Evolutionary conservation across 83 land plant genomes (phyloP).

Genomic region (Isoetes engelmannii): DNA sequence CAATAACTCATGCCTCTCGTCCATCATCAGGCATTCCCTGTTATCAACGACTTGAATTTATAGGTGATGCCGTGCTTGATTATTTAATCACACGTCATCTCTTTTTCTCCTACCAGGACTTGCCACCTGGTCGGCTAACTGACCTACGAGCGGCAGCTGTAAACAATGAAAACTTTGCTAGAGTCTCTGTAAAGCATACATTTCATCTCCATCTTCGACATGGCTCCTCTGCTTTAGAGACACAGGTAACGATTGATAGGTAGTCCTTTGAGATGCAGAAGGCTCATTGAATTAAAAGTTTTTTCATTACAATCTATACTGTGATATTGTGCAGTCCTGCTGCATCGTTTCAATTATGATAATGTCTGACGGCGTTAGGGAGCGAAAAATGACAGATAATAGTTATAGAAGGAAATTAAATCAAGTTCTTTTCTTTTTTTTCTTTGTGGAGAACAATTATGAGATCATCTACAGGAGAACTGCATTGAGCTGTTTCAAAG

Average conservation of each 20-base stretch:
- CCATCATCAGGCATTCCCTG: conserved; percentile 96
- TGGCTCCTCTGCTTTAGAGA: conserved; percentile 91
- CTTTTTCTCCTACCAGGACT: conserved; percentile 81
- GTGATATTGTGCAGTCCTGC: too few relatives aligned
- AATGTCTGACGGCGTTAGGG: too few relatives aligned
- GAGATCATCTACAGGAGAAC: too few relatives aligned
- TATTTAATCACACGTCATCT: conserved; percentile 87
- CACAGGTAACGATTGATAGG: conserved; percentile 47
- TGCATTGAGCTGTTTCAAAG: too few relatives aligned
- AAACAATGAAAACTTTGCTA: conserved; percentile 97
- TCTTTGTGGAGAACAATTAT: too few relatives aligned
- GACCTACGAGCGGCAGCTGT: conserved; percentile 97
- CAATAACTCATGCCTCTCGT: conserved; percentile 94
- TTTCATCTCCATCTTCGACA: conserved; percentile 89
- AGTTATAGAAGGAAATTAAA: too few relatives aligned
- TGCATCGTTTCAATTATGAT: too few relatives aligned
- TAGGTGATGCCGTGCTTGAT: conserved; percentile 98
- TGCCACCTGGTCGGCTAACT: conserved; percentile 93
- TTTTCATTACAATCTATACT: too few relatives aligned
- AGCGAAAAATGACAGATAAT: too few relatives aligned
- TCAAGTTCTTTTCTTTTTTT: too few relatives aligned
- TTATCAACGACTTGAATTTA: conserved; percentile 92
- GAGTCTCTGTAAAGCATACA: conserved; percentile 86
- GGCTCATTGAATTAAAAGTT: too few relatives aligned
- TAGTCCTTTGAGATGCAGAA: too few relatives aligned